These are phyloP conservation scores for Podochytrium sp. DNA, from an alignment of 192 early-diverging fungal species.

Conservation along the genomic window DNA sequence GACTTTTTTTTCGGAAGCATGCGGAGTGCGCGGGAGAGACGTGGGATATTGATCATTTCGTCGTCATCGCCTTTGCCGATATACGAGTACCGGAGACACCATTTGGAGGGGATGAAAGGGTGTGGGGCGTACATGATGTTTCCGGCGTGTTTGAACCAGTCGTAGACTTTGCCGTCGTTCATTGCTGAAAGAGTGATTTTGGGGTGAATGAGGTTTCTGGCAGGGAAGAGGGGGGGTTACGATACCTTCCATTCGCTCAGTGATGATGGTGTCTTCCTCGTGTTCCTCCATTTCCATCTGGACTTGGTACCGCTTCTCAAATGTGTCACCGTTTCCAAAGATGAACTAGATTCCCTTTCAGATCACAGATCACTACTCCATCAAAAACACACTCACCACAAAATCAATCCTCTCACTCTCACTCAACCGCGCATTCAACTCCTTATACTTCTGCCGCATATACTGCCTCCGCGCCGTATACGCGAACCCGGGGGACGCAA, in stretches of 20 bases:
- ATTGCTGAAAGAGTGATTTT: too few species aligned
- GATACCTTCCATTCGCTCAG: neutral
- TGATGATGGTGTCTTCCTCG: neutral
- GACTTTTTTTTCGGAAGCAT: neutral
- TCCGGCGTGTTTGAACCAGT: neutral
- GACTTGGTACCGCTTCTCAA: conserved; percentile 4
- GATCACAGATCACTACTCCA: too few species aligned
- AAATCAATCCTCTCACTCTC: neutral
- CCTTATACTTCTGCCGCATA: neutral
- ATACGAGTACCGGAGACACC: neutral
- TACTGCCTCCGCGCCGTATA: neutral
- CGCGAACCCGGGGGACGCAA: neutral
- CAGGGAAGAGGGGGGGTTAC: too few species aligned
- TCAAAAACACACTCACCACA: neutral
- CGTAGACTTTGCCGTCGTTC: conserved; percentile 8
- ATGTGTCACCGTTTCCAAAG: conserved; percentile 4
- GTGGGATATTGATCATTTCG: neutral
- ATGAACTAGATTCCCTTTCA: neutral
- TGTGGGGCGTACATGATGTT: neutral
- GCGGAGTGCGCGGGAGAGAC: neutral
- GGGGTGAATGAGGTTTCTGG: too few species aligned
- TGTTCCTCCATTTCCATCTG: neutral
- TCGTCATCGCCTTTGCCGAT: neutral
- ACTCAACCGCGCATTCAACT: neutral
- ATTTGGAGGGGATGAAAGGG: neutral